Evolutionary conservation across 371 early-diverging fungal genomes (phyloP).

Genomic region (Blakeslea trispora): DNA sequence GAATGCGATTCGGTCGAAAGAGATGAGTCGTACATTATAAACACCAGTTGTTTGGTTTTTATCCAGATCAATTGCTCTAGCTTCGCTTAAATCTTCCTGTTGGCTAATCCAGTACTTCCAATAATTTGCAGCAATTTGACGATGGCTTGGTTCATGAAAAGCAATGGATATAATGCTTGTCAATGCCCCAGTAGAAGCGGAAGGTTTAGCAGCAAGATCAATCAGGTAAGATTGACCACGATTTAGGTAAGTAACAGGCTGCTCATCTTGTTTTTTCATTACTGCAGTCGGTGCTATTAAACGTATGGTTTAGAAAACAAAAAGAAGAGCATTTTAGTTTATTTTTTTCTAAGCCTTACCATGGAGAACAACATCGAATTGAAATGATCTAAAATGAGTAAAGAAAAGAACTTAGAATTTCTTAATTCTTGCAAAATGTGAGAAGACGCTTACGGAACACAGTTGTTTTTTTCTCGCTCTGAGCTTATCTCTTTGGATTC

Average conservation of each 20-base stretch:
- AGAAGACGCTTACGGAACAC: neutral
- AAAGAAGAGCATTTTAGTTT: no score
- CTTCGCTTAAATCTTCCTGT: conserved; percentile 60
- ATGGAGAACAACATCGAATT: conserved; percentile 21
- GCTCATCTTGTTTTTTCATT: conserved; percentile 31
- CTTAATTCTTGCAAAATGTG: no score
- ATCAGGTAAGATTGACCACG: conserved; percentile 65
- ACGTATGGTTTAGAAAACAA: no score
- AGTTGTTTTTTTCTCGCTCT: conserved; percentile 2
- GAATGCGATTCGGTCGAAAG: conserved; percentile 77
- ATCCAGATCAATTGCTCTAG: conserved; percentile 68
- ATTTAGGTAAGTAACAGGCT: conserved; percentile 65
- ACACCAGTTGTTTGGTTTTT: conserved; percentile 43
- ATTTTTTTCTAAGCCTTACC: conserved; percentile 15
- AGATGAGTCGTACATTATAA: conserved; percentile 51
- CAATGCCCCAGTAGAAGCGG: conserved; percentile 42
- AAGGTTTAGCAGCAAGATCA: conserved; percentile 34
- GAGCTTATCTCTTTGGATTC: neutral
- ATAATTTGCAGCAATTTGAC: conserved; percentile 64
- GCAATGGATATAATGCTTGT: conserved; percentile 65
- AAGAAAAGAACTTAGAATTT: no score
- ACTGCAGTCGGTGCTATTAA: conserved; percentile 41
- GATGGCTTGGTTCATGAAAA: conserved; percentile 76
- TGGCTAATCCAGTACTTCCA: conserved; percentile 84
- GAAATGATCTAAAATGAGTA: conserved; percentile 16